Evolutionary conservation across 192 early-diverging fungal species (phyloP).

Genomic region (Helicostylum pulchrum): DNA sequence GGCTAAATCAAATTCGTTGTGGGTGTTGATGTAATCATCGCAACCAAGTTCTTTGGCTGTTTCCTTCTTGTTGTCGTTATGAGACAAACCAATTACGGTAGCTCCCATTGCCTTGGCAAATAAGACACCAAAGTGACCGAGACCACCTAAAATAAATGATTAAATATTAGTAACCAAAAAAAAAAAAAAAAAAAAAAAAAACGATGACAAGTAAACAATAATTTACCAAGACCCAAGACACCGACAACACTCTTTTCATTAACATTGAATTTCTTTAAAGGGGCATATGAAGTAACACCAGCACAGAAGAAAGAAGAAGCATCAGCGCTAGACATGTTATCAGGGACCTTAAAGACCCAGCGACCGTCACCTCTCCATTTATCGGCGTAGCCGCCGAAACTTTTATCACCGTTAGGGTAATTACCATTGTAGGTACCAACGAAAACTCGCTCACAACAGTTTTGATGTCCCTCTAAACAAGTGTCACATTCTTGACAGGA

Average conservation of each 20-base stretch:
- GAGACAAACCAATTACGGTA: slow-evolving; percentile 57
- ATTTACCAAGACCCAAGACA: slow-evolving; percentile 61
- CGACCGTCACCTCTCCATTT: slow-evolving; percentile 50
- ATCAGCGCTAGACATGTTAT: slow-evolving; percentile 44
- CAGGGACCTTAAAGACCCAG: slow-evolving; percentile 66
- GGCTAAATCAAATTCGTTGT: slow-evolving; percentile 8
- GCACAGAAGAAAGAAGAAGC: slow-evolving; percentile 81
- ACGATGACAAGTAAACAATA: slow-evolving; percentile 37
- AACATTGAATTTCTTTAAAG: slow-evolving; percentile 46
- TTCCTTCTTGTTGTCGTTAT: slow-evolving; percentile 53
- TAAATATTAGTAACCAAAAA: slow-evolving; percentile 20
- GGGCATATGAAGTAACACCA: slow-evolving; percentile 53
- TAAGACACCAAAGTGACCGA: slow-evolving; percentile 64
- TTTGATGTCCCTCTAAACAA: slow-evolving; percentile 38
- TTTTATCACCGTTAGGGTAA: slow-evolving; percentile 38
- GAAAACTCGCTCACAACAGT: slow-evolving; percentile 43
- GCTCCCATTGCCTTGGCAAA: slow-evolving; percentile 45
- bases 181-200: background rate
- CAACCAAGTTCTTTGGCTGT: slow-evolving; percentile 58
- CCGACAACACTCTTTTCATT: slow-evolving; percentile 49
- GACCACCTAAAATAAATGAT: slow-evolving; percentile 49
- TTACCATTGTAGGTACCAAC: slow-evolving; percentile 48
- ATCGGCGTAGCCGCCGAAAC: slow-evolving; percentile 49
- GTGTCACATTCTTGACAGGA: slow-evolving; percentile 47
- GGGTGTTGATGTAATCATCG: slow-evolving; percentile 19